Evolutionary conservation across 495 filamentous ascomycete genomes (phyloP).

Genomic region (Bacidia rubella): DNA sequence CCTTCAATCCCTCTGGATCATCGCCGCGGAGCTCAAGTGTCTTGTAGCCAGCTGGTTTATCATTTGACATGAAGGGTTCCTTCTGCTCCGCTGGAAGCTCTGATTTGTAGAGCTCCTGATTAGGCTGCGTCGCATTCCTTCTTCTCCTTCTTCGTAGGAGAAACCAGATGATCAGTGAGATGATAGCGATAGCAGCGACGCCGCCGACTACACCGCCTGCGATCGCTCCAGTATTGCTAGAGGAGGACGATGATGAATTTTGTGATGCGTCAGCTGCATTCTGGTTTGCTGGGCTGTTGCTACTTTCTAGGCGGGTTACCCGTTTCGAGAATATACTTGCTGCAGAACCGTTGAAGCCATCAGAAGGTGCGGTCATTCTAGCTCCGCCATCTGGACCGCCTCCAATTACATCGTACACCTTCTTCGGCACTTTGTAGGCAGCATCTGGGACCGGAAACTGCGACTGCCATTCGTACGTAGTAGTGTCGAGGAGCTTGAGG

Average conservation of each 20-base stretch:
- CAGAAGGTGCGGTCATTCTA: too few species aligned
- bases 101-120: too few species aligned
- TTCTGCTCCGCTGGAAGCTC: too few species aligned
- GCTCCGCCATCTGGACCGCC: background rate
- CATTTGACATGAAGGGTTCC: too few species aligned
- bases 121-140: background rate
- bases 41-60: too few species aligned
- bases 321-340: too few species aligned
- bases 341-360: too few species aligned
- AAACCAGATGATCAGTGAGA: background rate
- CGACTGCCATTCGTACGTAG: slow-evolving; percentile 5
- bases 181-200: background rate
- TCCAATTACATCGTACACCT: background rate
- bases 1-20: too few species aligned
- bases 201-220: background rate
- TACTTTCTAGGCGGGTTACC: background rate
- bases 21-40: too few species aligned
- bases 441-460: background rate
- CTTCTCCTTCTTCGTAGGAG: background rate
- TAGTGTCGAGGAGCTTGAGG: slow-evolving; percentile 4
- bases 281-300: background rate
- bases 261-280: background rate
- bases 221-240: background rate
- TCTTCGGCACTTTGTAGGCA: background rate
- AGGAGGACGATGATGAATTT: background rate